Percentiles rank a stretch among this genome's conserved stretches.
Conservation (phyloP, 305 asterid species). For the Fraxinus albicans region DNA sequence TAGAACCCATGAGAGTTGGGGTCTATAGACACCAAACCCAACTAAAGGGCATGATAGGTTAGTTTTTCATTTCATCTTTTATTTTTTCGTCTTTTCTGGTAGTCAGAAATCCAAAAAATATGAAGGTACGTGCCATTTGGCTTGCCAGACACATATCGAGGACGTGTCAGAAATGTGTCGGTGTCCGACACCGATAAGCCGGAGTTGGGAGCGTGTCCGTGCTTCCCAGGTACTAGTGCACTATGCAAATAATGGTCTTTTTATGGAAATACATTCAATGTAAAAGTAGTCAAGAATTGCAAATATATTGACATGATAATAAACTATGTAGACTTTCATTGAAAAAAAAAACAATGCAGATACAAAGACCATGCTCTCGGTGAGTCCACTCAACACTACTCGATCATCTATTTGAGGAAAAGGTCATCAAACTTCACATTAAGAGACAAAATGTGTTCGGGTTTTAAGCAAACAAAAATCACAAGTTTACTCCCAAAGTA, state of each 20-base stretch:
- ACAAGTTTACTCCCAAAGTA: neutral
- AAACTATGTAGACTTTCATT: neutral
- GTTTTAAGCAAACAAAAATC: neutral
- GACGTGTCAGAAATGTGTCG: too few species aligned
- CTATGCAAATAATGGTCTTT: neutral
- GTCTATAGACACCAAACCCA: too few species aligned
- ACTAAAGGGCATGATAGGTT: too few species aligned
- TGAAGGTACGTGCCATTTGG: too few species aligned
- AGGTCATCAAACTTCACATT: conserved; percentile 12
- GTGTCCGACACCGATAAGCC: too few species aligned
- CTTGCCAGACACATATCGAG: too few species aligned
- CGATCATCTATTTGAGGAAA: conserved; percentile 16
- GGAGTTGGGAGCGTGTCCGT: too few species aligned
- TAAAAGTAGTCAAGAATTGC: neutral
- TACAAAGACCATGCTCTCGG: neutral
- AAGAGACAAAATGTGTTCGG: neutral
- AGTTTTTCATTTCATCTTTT: too few species aligned
- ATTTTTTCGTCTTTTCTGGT: too few species aligned
- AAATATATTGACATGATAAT: neutral
- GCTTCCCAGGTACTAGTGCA: neutral
- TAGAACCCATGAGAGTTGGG: too few species aligned
- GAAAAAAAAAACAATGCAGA: neutral
- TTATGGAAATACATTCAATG: neutral
- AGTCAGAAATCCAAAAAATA: too few species aligned
- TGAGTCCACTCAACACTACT: conserved; percentile 8